phyloP scores from a whole-genome alignment of 2,329 filamentous ascomycete genomes.

The Fulvia fulva region DNA sequence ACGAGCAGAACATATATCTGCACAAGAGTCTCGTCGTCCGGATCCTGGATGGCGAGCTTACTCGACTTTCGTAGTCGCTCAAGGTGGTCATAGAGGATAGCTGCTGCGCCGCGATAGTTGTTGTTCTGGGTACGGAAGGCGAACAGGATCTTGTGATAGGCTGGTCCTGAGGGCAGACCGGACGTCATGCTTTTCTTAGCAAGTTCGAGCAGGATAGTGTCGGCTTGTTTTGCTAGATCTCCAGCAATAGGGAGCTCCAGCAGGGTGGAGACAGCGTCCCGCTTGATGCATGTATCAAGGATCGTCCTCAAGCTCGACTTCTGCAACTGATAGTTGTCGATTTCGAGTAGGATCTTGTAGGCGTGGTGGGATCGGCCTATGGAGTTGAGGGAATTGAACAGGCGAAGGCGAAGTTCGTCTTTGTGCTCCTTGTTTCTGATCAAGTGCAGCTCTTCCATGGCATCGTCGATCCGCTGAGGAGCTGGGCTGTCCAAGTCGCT shows the following conservation, averaged over 20 bases:
- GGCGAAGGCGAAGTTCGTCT: constrained; percentile 71
- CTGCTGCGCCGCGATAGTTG: constrained; percentile 76
- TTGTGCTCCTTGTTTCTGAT: constrained; percentile 40
- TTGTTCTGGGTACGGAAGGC: constrained; percentile 79
- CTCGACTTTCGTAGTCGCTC: constrained; percentile 42
- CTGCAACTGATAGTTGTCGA: constrained; percentile 64
- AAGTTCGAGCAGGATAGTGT: constrained; percentile 69
- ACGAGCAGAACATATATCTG: constrained; percentile 86
- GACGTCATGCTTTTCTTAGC: constrained; percentile 58
- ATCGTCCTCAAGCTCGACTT: constrained; percentile 67
- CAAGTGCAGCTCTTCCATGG: constrained; percentile 33
- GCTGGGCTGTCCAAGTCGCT: constrained; percentile 28
- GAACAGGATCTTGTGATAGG: constrained; percentile 86
- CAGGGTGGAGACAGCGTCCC: constrained; percentile 40
- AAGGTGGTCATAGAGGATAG: constrained; percentile 54
- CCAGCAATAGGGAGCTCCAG: constrained; percentile 74
- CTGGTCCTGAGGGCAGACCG: constrained; percentile 40
- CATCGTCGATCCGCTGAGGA: constrained; percentile 24
- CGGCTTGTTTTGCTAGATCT: constrained; percentile 67
- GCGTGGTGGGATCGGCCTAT: constrained; percentile 78
- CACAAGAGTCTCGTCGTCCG: constrained; percentile 55
- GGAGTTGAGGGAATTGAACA: constrained; percentile 78
- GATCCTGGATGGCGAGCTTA: constrained; percentile 26
- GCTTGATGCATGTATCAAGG: constrained; percentile 40
- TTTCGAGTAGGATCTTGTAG: constrained; percentile 71